Evolutionary conservation across 2,329 filamentous ascomycete species (phyloP), one percentile per base, ranked within the genome.

Genomic region (Rutstroemia sydowiana): DNA sequence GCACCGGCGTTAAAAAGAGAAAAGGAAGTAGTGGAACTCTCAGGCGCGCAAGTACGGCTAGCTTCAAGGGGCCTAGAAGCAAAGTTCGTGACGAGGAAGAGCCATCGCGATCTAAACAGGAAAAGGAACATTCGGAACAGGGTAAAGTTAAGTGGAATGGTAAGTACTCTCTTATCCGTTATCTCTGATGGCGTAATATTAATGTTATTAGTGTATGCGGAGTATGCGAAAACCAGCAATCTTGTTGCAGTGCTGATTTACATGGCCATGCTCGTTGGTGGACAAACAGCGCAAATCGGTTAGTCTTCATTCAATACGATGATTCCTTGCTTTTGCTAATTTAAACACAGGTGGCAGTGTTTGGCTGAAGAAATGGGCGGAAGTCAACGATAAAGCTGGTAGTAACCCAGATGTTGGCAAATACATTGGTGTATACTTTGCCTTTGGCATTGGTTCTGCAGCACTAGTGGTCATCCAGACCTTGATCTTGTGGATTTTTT

Each of bases 401-500:
- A 68, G 72, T 43, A 97, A 97, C 66, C 77, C 81, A 8, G 65
- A 91, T 34, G 79, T 95, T 53, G 91, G 86, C 61, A 95, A 88
- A 69, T 98, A 90, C 66, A 87, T 98, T 65, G 89, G 92, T 53
- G 82, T 98, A 58, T 98, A 98, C 72, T 93, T 98, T 70, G 89
- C 87, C 14, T 88, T 98, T 69, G 95, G 93, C 44, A 79, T 98
- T 47, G 92, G 92, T 30, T 85, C 88, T 23, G 86, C 93, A 37
- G 77, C 81, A 40, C 75, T 98, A 57, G 92, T 95, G 3, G 89
- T 97, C 39, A 66, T 95, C 28, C 93, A 97, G 70, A 97, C 92
- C 5, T 73, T 98, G 61, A 90, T 98, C 58, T 76, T 98, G 26
- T 98, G 93, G 93, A 97, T 98, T 59, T 97, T 98, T 73, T 98